A percentile compares a stretch with the other conserved stretches of the same genome.
phyloP scores from a whole-genome alignment of 2,329 filamentous ascomycete species.

The Cordyceps tenuipes region DNA sequence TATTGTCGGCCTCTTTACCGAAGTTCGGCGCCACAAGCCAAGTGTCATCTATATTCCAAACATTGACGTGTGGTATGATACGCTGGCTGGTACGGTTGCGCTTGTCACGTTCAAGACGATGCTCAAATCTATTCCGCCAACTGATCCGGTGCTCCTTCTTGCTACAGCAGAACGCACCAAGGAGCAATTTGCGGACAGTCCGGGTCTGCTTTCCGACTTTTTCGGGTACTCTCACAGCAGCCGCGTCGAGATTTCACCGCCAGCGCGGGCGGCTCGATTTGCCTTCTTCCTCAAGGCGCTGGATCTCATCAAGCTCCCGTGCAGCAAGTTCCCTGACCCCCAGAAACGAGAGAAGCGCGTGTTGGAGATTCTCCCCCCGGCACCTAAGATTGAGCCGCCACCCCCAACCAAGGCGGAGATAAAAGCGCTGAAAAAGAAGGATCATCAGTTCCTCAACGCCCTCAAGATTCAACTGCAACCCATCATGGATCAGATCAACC shows the following conservation, averaged over 20 bases:
- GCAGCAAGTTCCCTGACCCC: conserved; percentile 79
- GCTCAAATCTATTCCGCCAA: conserved; percentile 74
- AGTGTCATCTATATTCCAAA: conserved; percentile 93
- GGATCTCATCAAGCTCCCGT: conserved; percentile 68
- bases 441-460: conserved; percentile 74
- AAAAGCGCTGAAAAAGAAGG: conserved; percentile 70
- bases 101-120: conserved; percentile 79
- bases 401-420: conserved; percentile 68
- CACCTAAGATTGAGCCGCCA: conserved; percentile 61
- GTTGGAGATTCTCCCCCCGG: conserved; percentile 67
- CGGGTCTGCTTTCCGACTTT: conserved; percentile 60
- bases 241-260: conserved; percentile 59
- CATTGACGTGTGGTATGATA: conserved; percentile 76
- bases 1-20: conserved; percentile 81
- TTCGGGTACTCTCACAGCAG: conserved; percentile 84
- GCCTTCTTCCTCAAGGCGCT: conserved; percentile 74
- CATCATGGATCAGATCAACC: conserved; percentile 95
- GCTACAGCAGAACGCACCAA: conserved; percentile 69
- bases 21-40: conserved; percentile 89
- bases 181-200: conserved; percentile 45
- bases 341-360: conserved; percentile 78
- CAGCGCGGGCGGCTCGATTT: conserved; percentile 55
- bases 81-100: conserved; percentile 52
- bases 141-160: conserved; percentile 79
- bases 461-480: conserved; percentile 86